Conservation (phyloP, 768 basidiomycete genomes). For the Suillus discolor region DNA sequence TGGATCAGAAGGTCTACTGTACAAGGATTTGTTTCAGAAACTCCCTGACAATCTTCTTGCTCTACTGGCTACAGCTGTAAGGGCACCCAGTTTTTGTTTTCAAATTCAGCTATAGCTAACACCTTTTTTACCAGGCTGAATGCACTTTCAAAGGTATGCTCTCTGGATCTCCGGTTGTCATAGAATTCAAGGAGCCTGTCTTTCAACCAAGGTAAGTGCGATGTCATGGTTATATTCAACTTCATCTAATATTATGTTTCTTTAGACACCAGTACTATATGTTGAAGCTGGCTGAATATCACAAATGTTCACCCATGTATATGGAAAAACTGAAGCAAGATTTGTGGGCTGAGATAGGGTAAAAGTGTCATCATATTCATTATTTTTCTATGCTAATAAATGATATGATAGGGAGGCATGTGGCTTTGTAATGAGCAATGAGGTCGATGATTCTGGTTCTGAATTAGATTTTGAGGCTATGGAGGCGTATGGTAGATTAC, state of each 20-base stretch:
- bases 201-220: neutral
- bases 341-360: neutral
- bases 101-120: neutral
- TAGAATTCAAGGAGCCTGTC: neutral
- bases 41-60: neutral
- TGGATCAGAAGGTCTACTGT: neutral
- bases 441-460: neutral
- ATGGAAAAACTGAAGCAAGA: neutral
- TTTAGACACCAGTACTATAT: neutral
- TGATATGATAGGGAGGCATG: neutral
- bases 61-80: neutral
- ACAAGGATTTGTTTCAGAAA: neutral
- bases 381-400: neutral
- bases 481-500: neutral
- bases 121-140: neutral
- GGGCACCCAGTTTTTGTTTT: neutral
- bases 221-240: neutral
- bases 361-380: neutral
- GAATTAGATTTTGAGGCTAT: neutral
- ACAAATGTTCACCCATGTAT: neutral
- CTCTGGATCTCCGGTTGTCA: neutral
- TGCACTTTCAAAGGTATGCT: neutral
- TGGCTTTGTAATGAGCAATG: neutral
- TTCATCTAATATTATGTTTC: too few species aligned
- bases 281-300: neutral